Evolutionary conservation across 441 rosid species (phyloP), one percentile per base, ranked within the genome.

Genomic region (Macaranga tanarius): DNA sequence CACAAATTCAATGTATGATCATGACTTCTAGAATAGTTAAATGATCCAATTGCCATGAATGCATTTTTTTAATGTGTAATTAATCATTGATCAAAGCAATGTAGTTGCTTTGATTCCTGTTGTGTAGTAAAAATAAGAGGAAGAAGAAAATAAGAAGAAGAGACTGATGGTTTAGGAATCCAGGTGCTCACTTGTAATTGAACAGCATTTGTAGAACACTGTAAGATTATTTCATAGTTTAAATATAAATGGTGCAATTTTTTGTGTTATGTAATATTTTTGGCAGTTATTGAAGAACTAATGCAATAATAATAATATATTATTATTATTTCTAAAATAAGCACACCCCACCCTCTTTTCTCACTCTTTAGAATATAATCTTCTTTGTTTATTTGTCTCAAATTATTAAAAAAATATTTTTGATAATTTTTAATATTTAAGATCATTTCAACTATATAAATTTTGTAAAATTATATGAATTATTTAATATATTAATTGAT

Each of bases 1-100:
- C 10, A 77, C 93, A 55, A 92, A 90, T 84, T 90, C 96, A 20
- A 88, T 70, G 79, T 90, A 87, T 60, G 85, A 75, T 63, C 86
- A 83, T 58, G 77, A 84, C 28, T 76, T 61, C 65, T 83, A 84
- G 78, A 48, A 31, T 69, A 16, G 69, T 40, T 1, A 47, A 52
- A 0, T 56, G 9, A 51, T 54, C 63, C 12, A 50, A 44, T 68
- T 47, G 62, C 40, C 66, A 26, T 23, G 45, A 55, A 13, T 26
- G 48, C 19, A 44, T 44, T 17, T 52, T 34, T 10, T 71, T 22
- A 6, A 15, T 52, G 56, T 62, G 44, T 56, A 64, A 52, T 70
- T 72, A 66, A 42, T 50, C 54, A 23, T 25, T 47, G 25, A n/a
- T 71, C n/a, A 7, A 62, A 69, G 17, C 8, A 6, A 26, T 26